Base-by-base conservation (phyloP, 306 rosid species). In the Pachyrhizus erosus region DNA sequence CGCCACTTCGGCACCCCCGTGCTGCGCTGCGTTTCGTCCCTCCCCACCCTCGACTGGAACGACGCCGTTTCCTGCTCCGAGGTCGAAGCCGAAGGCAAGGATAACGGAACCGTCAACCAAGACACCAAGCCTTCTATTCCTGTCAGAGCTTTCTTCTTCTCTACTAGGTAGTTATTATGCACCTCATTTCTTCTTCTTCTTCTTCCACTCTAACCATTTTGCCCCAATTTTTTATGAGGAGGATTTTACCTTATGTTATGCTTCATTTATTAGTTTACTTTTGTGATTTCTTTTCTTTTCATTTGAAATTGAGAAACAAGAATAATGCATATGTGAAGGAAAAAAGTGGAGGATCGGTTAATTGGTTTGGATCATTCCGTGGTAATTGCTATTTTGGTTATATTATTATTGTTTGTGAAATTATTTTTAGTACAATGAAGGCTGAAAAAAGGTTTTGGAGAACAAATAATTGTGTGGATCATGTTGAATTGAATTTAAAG, bases 71-170 rank as follows among this genome's bases (percentile, higher is more conserved):
- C 91, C 14, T 89, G 94, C 83, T 87, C 93, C 29, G 97, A 91
- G 86, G 89, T 89, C 17, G 43, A 72, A 5, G 87, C 78, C 9
- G 84, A 88, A 3, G 89, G 83, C 8, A 1, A 31, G 60, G 80
- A 49, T 46, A 79, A 54, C 37, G 89, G 79, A 70, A 65, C 61
- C 13, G 73, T 91, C 9, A 89, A 89, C 45, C 90, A 87, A 11
- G 92, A 88, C 70, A 0, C 87, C 14, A 86, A 83, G 48, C 90
- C 89, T 70, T 77, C 81, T 7, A 93, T 96, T 85, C 98, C 94
- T 26, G 99, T 96, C 45, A 82, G 94, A 80, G 99, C 99, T 49
- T 93, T 79, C 79, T 92, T 96, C 79, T 83, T 92, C 89, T 92
- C 99, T 5, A 96, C 98, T 3, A 96, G 87, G 87, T 83, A 34